Conservation (phyloP, 768 basidiomycete genomes). For the Pulveroboletus sp. region DNA sequence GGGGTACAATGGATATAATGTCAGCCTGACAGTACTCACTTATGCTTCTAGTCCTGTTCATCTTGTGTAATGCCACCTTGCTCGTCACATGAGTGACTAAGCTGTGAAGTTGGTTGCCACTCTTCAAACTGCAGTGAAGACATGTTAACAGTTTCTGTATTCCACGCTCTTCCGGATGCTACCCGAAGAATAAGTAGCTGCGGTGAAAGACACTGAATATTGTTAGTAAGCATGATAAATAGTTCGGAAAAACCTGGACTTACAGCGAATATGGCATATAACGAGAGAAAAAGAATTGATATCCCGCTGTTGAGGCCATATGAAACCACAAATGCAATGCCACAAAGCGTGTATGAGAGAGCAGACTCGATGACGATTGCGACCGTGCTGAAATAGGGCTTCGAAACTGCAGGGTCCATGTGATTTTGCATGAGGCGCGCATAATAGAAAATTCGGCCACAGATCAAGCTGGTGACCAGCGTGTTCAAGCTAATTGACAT, state of each 20-base stretch:
- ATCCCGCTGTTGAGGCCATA: slow-evolving; percentile 6
- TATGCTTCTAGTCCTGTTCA: too few species aligned
- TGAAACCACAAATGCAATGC: slow-evolving; percentile 11
- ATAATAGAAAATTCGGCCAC: slow-evolving; percentile 12
- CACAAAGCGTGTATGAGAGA: slow-evolving; percentile 11
- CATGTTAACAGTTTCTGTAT: too few species aligned
- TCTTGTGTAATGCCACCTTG: too few species aligned
- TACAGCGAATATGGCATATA: slow-evolving; percentile 13
- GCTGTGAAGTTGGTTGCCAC: too few species aligned
- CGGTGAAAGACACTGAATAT: slow-evolving; percentile 10
- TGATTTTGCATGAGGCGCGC: not conserved
- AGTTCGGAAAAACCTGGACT: not conserved
- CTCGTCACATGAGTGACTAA: too few species aligned
- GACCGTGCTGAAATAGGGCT: slow-evolving; percentile 6
- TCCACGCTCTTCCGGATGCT: slow-evolving; percentile 10
- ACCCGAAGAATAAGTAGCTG: slow-evolving; percentile 17
- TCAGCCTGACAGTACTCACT: too few species aligned
- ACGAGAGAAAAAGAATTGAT: slow-evolving; percentile 9
- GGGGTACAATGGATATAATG: too few species aligned
- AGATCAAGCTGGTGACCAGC: slow-evolving; percentile 8
- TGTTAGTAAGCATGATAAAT: not conserved
- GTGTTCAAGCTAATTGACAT: slow-evolving; percentile 11
- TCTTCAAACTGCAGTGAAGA: too few species aligned
- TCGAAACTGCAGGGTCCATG: not conserved
- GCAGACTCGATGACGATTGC: slow-evolving; percentile 14